A percentile compares a stretch with the other conserved stretches of the same genome.
Conservation (phyloP, 768 basidiomycete species). For the Leccinellum luteum region DNA sequence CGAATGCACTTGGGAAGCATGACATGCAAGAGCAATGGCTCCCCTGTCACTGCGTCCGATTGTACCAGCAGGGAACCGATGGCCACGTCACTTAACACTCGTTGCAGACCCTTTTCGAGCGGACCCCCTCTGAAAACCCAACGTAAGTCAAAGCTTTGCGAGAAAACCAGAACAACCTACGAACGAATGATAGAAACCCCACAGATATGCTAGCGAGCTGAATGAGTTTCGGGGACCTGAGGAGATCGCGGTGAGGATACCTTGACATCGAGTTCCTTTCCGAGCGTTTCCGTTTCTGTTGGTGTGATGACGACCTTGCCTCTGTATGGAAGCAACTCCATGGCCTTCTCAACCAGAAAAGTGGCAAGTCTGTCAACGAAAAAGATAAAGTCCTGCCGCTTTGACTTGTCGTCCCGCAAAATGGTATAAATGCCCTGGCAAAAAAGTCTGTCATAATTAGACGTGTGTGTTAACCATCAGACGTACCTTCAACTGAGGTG, state of each 20-base stretch:
- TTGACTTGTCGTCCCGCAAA: conserved; percentile 68
- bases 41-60: conserved; percentile 78
- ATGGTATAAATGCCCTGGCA: conserved; percentile 86
- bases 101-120: conserved; percentile 84
- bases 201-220: conserved; percentile 58
- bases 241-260: conserved; percentile 34
- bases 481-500: conserved; percentile 74
- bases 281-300: conserved; percentile 49
- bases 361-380: conserved; percentile 87
- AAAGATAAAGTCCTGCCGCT: conserved; percentile 87
- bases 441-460: neutral
- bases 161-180: conserved; percentile 40
- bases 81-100: conserved; percentile 82
- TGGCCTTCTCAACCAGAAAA: conserved; percentile 77
- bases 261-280: conserved; percentile 60
- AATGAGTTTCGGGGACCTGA: neutral
- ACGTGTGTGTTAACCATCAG: neutral
- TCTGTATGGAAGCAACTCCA: conserved; percentile 76
- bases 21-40: conserved; percentile 82
- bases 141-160: conserved; percentile 1
- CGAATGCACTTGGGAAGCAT: conserved; percentile 77
- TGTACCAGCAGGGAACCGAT: conserved; percentile 91
- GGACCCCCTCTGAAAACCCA: conserved; percentile 68
- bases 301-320: conserved; percentile 67
- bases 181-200: conserved; percentile 90